A percentile compares a stretch with the other conserved stretches of the same genome.
phyloP scores from a whole-genome alignment of 805 yeast genomes.

The Brettanomyces anomalus region DNA sequence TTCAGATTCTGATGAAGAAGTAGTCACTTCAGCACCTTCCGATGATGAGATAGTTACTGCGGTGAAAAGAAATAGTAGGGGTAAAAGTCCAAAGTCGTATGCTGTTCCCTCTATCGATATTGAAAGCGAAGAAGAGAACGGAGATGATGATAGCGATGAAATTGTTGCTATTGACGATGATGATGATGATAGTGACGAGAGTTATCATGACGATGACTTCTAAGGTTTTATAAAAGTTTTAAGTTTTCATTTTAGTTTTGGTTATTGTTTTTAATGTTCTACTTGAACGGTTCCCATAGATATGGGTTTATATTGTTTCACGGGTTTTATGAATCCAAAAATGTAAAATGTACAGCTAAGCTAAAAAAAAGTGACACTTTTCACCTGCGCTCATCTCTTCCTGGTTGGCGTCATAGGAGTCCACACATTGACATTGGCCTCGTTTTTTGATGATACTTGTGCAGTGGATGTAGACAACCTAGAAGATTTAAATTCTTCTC shows the following conservation, averaged over 20 bases:
- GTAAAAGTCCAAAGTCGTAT: background rate
- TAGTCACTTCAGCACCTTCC: background rate
- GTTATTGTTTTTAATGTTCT: background rate
- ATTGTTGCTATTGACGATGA: constrained; percentile 1
- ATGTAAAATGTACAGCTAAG: too few relatives aligned
- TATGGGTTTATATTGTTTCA: background rate
- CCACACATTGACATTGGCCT: too few relatives aligned
- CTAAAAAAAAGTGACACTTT: background rate
- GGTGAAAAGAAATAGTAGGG: background rate
- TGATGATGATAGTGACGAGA: constrained; percentile 3
- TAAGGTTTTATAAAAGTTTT: too few relatives aligned
- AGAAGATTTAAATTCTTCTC: background rate
- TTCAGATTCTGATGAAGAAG: background rate
- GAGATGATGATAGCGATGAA: constrained; percentile 1
- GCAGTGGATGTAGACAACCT: too few relatives aligned
- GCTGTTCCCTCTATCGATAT: background rate
- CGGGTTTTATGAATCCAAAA: background rate
- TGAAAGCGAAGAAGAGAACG: constrained; percentile 1
- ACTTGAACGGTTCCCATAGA: background rate
- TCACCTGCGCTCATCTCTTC: constrained; percentile 7
- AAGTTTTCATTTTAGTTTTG: too few relatives aligned
- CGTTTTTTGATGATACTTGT: too few relatives aligned
- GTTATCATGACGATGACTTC: background rate
- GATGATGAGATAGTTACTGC: constrained; percentile 2
- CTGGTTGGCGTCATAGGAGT: constrained; percentile 25